Percentiles rank a stretch among this genome's conserved stretches.
Evolutionary conservation across 805 yeast species (phyloP).

Genomic region (Wickerhamomyces bovis): DNA sequence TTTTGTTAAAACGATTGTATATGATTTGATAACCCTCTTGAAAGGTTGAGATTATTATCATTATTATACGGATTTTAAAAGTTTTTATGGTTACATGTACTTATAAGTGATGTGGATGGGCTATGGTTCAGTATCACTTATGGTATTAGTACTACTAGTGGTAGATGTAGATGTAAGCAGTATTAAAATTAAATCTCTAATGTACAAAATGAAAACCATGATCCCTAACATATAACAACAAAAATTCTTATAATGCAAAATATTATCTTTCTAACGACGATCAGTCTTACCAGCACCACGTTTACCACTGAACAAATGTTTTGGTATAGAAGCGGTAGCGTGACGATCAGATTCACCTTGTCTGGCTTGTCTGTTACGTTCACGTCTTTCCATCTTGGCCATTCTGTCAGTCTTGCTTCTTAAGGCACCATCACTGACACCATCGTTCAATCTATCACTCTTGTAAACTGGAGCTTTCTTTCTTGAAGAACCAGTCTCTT

Average conservation of each 20-base stretch:
- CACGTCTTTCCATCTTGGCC: slow-evolving; percentile 86
- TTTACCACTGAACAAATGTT: slow-evolving; percentile 94
- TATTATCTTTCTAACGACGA: slow-evolving; percentile 51
- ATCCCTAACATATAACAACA: not conserved
- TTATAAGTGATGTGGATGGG: not conserved
- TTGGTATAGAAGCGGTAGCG: slow-evolving; percentile 76
- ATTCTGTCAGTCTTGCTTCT: slow-evolving; percentile 83
- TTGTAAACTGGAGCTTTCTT: slow-evolving; percentile 40
- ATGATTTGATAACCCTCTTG: not conserved
- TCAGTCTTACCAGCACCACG: slow-evolving; percentile 93
- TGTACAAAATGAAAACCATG: not conserved
- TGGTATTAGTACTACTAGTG: too few species aligned
- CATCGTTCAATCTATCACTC: slow-evolving; percentile 78
- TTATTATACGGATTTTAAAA: too few species aligned
- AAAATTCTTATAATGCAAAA: not conserved
- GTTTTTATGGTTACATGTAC: too few species aligned
- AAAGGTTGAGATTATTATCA: too few species aligned
- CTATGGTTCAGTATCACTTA: too few species aligned
- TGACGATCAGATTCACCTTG: slow-evolving; percentile 97
- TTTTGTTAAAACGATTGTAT: not conserved
- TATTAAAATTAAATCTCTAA: not conserved
- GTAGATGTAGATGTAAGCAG: not conserved
- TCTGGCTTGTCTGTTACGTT: slow-evolving; percentile 86
- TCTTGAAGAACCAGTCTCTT: slow-evolving; percentile 19
- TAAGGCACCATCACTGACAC: slow-evolving; percentile 74